These are phyloP conservation scores for Fusarium neocosmosporiellum DNA, from an alignment of 2,329 filamentous ascomycete genomes.

Conservation along the genomic window DNA sequence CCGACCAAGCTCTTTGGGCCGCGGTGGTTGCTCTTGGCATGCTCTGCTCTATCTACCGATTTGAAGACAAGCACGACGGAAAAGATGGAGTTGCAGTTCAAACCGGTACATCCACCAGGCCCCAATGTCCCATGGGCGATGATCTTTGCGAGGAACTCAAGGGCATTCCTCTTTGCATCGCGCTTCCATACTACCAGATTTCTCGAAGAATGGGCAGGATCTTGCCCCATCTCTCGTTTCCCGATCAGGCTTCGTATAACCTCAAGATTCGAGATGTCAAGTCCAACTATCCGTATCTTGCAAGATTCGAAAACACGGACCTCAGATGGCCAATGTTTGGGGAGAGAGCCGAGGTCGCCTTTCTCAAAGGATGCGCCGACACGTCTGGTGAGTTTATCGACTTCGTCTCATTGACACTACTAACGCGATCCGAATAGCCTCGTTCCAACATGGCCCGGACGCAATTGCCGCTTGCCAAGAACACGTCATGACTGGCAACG, in stretches of 20 bases:
- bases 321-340: conserved; percentile 66
- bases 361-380: conserved; percentile 62
- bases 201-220: conserved; percentile 63
- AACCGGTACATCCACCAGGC: conserved; percentile 46
- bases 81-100: conserved; percentile 58
- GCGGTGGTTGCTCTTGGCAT: conserved; percentile 64
- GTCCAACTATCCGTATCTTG: conserved; percentile 62
- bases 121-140: conserved; percentile 59
- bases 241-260: conserved; percentile 66
- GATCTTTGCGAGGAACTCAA: conserved; percentile 62
- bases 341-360: conserved; percentile 62
- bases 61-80: conserved; percentile 63
- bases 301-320: conserved; percentile 64
- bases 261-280: conserved; percentile 61
- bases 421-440: conserved; percentile 41
- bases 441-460: conserved; percentile 62
- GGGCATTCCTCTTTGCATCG: conserved; percentile 61
- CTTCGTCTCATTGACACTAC: neutral
- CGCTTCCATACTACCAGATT: conserved; percentile 62
- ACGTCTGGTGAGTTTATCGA: conserved; percentile 44
- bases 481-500: conserved; percentile 63
- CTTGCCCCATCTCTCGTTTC: conserved; percentile 63
- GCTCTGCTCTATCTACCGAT: conserved; percentile 64
- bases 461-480: conserved; percentile 65
- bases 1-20: conserved; percentile 64